These are phyloP conservation scores for Kalaharituber pfeilii DNA, from an alignment of 2,329 filamentous ascomycete genomes.

Conservation along the genomic window DNA sequence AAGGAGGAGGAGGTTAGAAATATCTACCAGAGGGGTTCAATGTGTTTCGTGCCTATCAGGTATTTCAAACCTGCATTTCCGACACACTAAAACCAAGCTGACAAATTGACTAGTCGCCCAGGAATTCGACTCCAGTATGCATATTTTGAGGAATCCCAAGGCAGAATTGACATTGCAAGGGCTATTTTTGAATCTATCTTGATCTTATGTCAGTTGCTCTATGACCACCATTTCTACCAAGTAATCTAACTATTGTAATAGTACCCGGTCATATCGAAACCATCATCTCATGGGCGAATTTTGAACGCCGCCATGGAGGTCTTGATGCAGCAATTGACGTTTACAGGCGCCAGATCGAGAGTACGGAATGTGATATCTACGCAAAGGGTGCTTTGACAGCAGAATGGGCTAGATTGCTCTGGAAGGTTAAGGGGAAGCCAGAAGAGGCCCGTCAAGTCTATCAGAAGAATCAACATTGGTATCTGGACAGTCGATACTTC, in stretches of 20 bases:
- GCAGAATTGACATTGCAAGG: conserved; percentile 56
- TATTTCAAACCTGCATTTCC: too few relatives aligned
- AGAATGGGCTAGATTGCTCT: conserved; percentile 72
- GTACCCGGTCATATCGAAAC: conserved; percentile 73
- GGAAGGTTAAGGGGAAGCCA: conserved; percentile 67
- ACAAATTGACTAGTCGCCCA: conserved; percentile 38
- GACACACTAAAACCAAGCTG: too few relatives aligned
- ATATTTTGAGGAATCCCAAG: conserved; percentile 78
- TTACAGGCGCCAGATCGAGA: conserved; percentile 65
- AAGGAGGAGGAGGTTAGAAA: conserved; percentile 83
- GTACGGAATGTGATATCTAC: conserved; percentile 51
- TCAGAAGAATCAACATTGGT: conserved; percentile 64
- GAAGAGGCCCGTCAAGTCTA: conserved; percentile 74
- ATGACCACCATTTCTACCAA: too few relatives aligned
- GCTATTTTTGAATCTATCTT: conserved; percentile 75
- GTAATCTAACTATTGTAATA: conserved; percentile 2
- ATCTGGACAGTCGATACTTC: conserved; percentile 69
- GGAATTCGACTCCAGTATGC: conserved; percentile 78
- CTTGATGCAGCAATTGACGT: conserved; percentile 70
- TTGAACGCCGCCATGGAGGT: conserved; percentile 66
- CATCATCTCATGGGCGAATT: conserved; percentile 71
- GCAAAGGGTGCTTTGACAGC: conserved; percentile 75
- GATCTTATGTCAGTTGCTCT: conserved; percentile 33
- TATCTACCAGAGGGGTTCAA: conserved; percentile 77
- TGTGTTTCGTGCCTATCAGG: conserved; percentile 66